These are phyloP conservation scores for Orobanche coerulescens DNA, from an alignment of 257 asterid genomes.

Conservation along the genomic window DNA sequence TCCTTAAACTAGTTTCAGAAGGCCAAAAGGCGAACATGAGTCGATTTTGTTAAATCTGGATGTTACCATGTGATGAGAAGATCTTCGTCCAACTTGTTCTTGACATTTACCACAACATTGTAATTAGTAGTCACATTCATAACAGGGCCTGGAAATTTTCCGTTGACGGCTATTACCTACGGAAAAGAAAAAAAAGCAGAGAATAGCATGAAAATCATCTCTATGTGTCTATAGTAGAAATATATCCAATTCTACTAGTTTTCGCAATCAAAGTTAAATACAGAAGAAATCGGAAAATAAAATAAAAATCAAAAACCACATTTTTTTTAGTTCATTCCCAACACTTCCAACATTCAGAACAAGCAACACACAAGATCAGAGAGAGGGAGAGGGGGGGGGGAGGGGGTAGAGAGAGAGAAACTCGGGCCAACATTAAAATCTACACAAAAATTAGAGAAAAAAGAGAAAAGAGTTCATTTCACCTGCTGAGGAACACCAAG, in stretches of 20 bases:
- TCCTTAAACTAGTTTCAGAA: background rate
- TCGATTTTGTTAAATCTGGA: background rate
- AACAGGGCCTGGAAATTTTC: constrained; percentile 75
- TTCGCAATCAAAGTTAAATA: background rate
- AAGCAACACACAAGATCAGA: background rate
- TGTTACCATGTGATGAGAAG: constrained; percentile 77
- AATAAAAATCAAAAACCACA: background rate
- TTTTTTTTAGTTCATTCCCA: background rate
- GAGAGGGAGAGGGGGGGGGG: too few relatives aligned
- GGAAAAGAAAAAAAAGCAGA: constrained; percentile 26
- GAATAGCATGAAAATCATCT: background rate
- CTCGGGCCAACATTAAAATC: background rate
- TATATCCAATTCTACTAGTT: too few relatives aligned
- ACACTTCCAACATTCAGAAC: background rate
- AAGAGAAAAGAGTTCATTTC: background rate
- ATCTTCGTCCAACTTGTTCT: constrained; percentile 72
- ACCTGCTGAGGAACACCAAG: constrained; percentile 98
- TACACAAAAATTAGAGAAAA: background rate
- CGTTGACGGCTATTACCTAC: constrained; percentile 92
- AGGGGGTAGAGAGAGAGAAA: background rate
- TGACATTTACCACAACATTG: constrained; percentile 77
- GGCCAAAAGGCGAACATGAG: background rate
- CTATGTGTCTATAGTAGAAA: background rate
- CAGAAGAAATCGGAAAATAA: background rate
- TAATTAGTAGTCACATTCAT: constrained; percentile 82